Base-by-base conservation (phyloP, 108 stramenopile species). In the Halocafeteria seosinensis region DNA sequence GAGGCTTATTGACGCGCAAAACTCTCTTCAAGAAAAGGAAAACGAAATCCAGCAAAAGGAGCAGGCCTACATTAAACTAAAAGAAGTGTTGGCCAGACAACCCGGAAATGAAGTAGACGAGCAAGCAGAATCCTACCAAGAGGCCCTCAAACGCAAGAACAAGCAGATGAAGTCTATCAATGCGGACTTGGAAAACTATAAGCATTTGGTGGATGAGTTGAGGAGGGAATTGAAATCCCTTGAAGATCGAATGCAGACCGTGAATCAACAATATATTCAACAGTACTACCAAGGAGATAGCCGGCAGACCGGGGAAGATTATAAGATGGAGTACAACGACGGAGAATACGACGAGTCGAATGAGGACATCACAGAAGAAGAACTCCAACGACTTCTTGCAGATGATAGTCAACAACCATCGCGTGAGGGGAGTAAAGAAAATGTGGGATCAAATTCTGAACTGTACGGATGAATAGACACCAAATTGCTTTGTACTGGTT, bases 81-180 rank as follows among this genome's bases (percentile, higher is more conserved):
- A 80, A 51, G 66, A 73, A 3, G 69, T 73, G 25, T 57, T 84
- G 3, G 72, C 73, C 9, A 55, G 81, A 32, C 80, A 81, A 36
- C 82, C 80, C 12, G 79, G 81, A 2, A 76, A 74, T 1, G 79
- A 82, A 53, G 79, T 80, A 9, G 62, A 34, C 23, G 79, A 79
- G 37, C 78, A 80, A 60, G 64, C 81, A 0, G 52, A 34, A n/a
- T 35, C 64, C 8, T 82, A 80, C 50, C 67, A 76, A 28, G 36
- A 62, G 1, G 78, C 77, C 34, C 34, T 84, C 35, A 81, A 81
- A 51, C 64, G 78, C 25, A 82, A 82, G 68, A 38, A 71, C 17
- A 73, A 76, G 25, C 83, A 84, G 70, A 65, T 82, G 52, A 70
- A 63, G 58, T 73, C 75, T 1, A 81, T 84, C 80, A 79, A 74